Conservation (phyloP, 148 eudicot genomes). For the Rhododendron williamsianum region DNA sequence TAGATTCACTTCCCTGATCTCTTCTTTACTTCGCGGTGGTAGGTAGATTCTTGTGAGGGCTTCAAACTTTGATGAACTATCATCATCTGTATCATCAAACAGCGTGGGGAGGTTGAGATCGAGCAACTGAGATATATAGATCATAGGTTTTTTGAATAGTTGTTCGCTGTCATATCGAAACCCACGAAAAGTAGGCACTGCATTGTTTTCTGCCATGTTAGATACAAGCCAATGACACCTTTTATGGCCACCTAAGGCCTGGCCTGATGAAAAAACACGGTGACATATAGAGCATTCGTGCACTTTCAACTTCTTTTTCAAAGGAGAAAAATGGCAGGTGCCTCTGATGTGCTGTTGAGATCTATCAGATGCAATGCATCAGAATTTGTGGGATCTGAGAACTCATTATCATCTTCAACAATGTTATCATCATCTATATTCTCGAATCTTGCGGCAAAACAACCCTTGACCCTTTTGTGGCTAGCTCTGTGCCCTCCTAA, state of each 20-base stretch:
- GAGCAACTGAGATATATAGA: neutral
- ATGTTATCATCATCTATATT: neutral
- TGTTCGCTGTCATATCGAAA: conserved; percentile 7
- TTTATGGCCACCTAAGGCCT: conserved; percentile 42
- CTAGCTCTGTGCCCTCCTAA: conserved; percentile 79
- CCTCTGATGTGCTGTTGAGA: neutral
- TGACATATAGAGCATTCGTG: conserved; percentile 37
- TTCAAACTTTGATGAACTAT: neutral
- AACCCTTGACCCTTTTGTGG: conserved; percentile 64
- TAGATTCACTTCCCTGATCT: neutral
- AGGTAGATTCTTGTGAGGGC: neutral
- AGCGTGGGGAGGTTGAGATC: conserved; percentile 29
- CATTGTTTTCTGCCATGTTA: neutral
- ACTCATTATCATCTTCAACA: neutral
- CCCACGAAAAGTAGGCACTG: no score
- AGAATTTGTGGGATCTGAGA: neutral
- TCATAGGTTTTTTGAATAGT: conserved; percentile 10
- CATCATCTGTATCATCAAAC: neutral
- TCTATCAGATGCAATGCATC: neutral
- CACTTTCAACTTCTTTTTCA: conserved; percentile 13
- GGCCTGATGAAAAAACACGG: conserved; percentile 33
- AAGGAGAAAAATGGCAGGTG: neutral
- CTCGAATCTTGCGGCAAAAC: conserved; percentile 45
- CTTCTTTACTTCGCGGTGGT: neutral
- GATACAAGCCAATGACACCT: conserved; percentile 34